These are phyloP conservation scores for Leccinum arenicola DNA, from an alignment of 768 basidiomycete genomes.

Conservation along the genomic window DNA sequence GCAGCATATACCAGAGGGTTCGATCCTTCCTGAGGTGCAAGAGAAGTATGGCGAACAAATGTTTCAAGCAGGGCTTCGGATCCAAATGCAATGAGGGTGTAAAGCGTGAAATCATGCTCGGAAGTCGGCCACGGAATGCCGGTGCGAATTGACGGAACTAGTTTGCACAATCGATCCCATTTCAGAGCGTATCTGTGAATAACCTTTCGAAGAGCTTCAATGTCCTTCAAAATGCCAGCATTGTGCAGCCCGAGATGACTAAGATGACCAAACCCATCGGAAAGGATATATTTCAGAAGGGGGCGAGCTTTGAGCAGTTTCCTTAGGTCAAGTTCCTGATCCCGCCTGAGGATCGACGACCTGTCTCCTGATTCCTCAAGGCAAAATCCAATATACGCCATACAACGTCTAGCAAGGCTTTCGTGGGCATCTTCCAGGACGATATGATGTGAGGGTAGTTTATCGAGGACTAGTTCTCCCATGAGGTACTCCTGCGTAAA, in stretches of 20 bases:
- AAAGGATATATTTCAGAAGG: conserved; percentile 10
- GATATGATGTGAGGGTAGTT: neutral
- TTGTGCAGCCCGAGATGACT: neutral
- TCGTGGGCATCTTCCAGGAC: too few relatives aligned
- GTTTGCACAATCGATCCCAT: conserved; percentile 3
- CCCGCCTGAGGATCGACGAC: too few relatives aligned
- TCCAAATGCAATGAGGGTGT: conserved; percentile 7
- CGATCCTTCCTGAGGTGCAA: neutral
- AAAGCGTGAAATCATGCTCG: conserved; percentile 3
- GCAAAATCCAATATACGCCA: too few relatives aligned
- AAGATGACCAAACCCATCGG: conserved; percentile 12
- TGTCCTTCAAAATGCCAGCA: neutral
- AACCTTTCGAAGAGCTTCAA: neutral
- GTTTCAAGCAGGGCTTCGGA: neutral
- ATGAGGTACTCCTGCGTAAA: too few relatives aligned
- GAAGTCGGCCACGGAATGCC: conserved; percentile 5
- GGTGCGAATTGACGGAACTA: neutral
- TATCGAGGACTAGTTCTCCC: neutral
- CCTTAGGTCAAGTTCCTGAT: neutral
- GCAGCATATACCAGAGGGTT: conserved; percentile 10
- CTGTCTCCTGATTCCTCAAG: too few relatives aligned
- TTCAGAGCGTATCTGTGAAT: neutral
- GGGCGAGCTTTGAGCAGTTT: neutral
- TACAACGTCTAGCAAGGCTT: too few relatives aligned
- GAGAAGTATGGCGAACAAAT: neutral